phyloP scores from a whole-genome alignment of 495 filamentous ascomycete genomes.

The Parmelia sp. region DNA sequence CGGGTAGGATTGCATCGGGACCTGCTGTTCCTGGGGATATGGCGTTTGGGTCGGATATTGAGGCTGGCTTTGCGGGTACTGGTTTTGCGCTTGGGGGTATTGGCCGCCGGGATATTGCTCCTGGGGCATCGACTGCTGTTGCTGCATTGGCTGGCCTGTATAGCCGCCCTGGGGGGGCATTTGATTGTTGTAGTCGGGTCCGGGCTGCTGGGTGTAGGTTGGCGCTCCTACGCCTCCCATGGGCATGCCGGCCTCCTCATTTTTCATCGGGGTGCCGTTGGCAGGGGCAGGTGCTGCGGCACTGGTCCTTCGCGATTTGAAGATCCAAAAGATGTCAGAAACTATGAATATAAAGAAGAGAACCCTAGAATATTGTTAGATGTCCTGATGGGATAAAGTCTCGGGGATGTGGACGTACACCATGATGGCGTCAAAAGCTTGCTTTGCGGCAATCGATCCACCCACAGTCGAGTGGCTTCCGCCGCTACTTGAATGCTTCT shows the following conservation, averaged over 20 bases:
- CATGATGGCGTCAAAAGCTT: slow-evolving; percentile 23
- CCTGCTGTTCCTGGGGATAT: background rate
- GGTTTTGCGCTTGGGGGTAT: slow-evolving; percentile 9
- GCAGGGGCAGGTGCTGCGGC: slow-evolving; percentile 1
- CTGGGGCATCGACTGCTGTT: slow-evolving; percentile 1
- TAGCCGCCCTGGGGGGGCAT: slow-evolving; percentile 1
- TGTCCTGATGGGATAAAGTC: background rate
- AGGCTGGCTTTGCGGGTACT: slow-evolving; percentile 14
- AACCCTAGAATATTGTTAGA: slow-evolving; percentile 3
- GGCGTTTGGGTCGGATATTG: background rate
- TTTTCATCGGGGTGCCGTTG: background rate
- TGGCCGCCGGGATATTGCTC: background rate
- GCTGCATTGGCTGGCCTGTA: slow-evolving; percentile 9
- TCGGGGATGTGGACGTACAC: background rate
- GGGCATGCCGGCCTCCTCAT: slow-evolving; percentile 16
- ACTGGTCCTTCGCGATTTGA: slow-evolving; percentile 11
- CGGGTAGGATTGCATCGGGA: background rate
- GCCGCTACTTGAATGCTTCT: background rate
- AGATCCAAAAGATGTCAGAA: slow-evolving; percentile 14
- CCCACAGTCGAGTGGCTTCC: slow-evolving; percentile 1
- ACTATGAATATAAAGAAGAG: slow-evolving; percentile 12
- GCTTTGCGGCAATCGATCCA: slow-evolving; percentile 13
- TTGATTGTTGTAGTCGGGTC: background rate
- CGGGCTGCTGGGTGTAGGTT: background rate
- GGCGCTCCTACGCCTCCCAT: slow-evolving; percentile 2